phyloP scores from a whole-genome alignment of 225 moss, liverwort and hornwort species.

The Bryoerythrophyllum caledonicum region DNA sequence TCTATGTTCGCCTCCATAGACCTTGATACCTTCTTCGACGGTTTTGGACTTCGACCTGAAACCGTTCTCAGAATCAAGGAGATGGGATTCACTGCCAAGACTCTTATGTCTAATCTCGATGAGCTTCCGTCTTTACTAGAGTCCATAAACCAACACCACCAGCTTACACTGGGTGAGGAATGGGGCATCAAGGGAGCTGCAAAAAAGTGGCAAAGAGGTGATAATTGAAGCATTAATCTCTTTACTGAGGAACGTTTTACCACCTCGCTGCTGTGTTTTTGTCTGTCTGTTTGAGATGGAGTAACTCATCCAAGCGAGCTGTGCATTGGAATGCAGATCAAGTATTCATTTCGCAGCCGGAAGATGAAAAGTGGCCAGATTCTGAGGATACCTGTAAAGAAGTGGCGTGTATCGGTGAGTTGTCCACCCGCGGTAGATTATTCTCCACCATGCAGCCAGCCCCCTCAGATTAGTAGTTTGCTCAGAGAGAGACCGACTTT shows the following conservation, averaged over 20 bases:
- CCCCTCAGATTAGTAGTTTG: conserved; percentile 6
- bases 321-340: conserved; percentile 38
- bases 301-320: conserved; percentile 5
- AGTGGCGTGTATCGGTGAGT: conserved; percentile 55
- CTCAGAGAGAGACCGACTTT: conserved; percentile 34
- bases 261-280: conserved; percentile 2
- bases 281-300: background rate
- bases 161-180: conserved; percentile 65
- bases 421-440: conserved; percentile 14
- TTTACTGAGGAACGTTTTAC: background rate
- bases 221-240: background rate
- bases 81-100: conserved; percentile 65
- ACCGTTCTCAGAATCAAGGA: conserved; percentile 60
- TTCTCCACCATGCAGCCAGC: too few relatives aligned
- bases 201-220: conserved; percentile 69
- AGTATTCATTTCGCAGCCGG: conserved; percentile 34
- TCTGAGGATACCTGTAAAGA: conserved; percentile 54
- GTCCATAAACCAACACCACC: conserved; percentile 59
- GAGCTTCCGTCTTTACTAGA: conserved; percentile 58
- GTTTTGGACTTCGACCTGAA: conserved; percentile 62
- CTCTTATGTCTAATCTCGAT: conserved; percentile 60
- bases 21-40: conserved; percentile 65
- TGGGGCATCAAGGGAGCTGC: conserved; percentile 73
- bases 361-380: conserved; percentile 59
- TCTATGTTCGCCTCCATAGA: conserved; percentile 49